Evolutionary conservation across 176 grass and related monocot genomes (phyloP).

Genomic region (Triticum monococcum): DNA sequence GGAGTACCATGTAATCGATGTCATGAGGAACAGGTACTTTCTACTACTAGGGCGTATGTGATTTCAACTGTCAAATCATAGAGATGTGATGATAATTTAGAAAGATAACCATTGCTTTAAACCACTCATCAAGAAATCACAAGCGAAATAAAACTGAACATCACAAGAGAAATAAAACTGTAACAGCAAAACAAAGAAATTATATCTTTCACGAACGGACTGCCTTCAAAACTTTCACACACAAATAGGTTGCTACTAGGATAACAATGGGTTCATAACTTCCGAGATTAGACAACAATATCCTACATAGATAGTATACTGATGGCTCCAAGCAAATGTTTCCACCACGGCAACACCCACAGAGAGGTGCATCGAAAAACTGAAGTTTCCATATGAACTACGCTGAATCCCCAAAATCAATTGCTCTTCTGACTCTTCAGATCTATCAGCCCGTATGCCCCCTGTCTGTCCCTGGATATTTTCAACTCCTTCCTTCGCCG

Average conservation of each 20-base stretch:
- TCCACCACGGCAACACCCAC: background rate
- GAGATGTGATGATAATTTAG: background rate
- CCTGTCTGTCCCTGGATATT: conserved; percentile 38
- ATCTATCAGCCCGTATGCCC: conserved; percentile 60
- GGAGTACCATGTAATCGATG: no score
- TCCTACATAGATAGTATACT: background rate
- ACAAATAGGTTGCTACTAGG: conserved; percentile 11
- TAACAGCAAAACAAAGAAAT: background rate
- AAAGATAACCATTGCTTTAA: background rate
- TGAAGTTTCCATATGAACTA: conserved; percentile 29
- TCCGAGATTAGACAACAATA: background rate
- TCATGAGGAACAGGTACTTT: background rate
- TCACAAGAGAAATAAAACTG: background rate
- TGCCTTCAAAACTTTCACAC: conserved; percentile 5
- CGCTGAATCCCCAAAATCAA: conserved; percentile 26
- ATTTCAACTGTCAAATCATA: conserved; percentile 8
- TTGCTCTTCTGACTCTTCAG: conserved; percentile 55
- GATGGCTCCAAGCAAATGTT: background rate
- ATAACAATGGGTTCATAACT: background rate
- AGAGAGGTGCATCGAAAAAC: background rate
- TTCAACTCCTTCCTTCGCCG: conserved; percentile 51
- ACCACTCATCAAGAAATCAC: conserved; percentile 5
- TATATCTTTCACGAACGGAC: background rate
- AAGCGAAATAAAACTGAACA: background rate
- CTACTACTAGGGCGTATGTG: background rate